phyloP scores from a whole-genome alignment of 352 stramenopile species.

The Phytophthora kernoviae region DNA sequence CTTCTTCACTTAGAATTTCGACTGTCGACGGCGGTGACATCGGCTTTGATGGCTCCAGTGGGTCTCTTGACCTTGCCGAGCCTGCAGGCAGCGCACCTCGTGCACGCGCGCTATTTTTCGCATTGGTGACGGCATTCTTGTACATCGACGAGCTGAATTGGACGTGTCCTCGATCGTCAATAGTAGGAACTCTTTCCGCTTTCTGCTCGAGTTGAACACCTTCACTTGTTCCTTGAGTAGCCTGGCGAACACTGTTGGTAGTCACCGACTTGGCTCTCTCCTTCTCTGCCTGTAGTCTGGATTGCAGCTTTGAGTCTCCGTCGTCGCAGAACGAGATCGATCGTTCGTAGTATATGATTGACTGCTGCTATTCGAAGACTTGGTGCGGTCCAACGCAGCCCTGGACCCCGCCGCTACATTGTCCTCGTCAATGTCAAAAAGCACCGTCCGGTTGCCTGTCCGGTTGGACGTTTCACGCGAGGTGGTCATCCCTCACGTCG shows the following conservation, averaged over 20 bases:
- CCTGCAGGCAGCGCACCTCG: constrained; percentile 26
- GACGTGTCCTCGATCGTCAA: constrained; percentile 31
- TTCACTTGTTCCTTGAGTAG: constrained; percentile 18
- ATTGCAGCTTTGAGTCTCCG: constrained; percentile 10
- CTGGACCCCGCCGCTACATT: constrained; percentile 24
- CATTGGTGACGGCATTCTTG: constrained; percentile 22
- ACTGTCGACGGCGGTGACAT: constrained; percentile 1
- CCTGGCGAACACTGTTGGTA: constrained; percentile 24
- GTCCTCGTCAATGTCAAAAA: constrained; percentile 55
- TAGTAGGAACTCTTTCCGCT: constrained; percentile 17
- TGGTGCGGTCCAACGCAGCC: constrained; percentile 20
- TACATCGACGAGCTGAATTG: constrained; percentile 33
- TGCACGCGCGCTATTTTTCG: constrained; percentile 20
- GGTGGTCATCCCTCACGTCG: constrained; percentile 21
- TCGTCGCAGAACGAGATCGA: constrained; percentile 17
- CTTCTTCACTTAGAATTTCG: constrained; percentile 19
- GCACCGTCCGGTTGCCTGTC: constrained; percentile 33
- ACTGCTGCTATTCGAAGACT: constrained; percentile 12
- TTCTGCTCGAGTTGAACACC: constrained; percentile 8
- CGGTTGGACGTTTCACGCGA: constrained; percentile 33
- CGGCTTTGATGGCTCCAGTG: constrained; percentile 6
- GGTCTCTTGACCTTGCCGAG: constrained; percentile 20
- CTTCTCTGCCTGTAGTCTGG: constrained; percentile 11
- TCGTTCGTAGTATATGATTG: constrained; percentile 21
- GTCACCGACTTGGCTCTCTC: constrained; percentile 6